Conservation (phyloP, 2,329 filamentous ascomycete genomes). For the Diaporthe sp. region DNA sequence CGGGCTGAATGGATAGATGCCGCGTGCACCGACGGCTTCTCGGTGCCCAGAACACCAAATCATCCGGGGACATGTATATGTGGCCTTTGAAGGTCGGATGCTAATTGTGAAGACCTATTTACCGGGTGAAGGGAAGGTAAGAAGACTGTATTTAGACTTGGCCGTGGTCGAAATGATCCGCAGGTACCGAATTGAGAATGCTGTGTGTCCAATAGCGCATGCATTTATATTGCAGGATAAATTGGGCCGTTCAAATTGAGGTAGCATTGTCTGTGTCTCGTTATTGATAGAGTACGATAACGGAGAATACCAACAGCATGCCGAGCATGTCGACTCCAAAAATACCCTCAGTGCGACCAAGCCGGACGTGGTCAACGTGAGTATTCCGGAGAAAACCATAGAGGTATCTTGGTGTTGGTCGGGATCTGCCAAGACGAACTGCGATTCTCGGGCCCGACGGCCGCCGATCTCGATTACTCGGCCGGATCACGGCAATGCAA, state of each 20-base stretch:
- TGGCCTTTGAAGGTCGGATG: background rate
- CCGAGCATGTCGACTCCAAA: background rate
- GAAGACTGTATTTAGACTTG: background rate
- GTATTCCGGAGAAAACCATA: background rate
- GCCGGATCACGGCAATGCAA: background rate
- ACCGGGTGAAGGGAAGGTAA: background rate
- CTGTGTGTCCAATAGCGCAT: constrained; percentile 2
- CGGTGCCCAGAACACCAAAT: constrained; percentile 15
- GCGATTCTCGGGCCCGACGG: background rate
- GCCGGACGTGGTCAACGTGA: background rate
- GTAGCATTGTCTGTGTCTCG: background rate
- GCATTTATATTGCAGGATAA: constrained; percentile 29
- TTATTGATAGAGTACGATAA: background rate
- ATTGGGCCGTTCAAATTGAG: background rate
- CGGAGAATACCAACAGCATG: background rate
- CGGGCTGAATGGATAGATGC: constrained; percentile 10
- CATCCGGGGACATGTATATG: background rate
- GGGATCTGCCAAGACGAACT: background rate
- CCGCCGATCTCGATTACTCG: background rate
- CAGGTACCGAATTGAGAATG: constrained; percentile 29
- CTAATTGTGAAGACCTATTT: constrained; percentile 17
- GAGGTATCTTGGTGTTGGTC: background rate
- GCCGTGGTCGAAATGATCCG: background rate
- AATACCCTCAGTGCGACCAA: background rate
- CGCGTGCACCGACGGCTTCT: constrained; percentile 2